Evolutionary conservation across 805 yeast species (phyloP).

Genomic region (Isabelozyma pseudorhagii): DNA sequence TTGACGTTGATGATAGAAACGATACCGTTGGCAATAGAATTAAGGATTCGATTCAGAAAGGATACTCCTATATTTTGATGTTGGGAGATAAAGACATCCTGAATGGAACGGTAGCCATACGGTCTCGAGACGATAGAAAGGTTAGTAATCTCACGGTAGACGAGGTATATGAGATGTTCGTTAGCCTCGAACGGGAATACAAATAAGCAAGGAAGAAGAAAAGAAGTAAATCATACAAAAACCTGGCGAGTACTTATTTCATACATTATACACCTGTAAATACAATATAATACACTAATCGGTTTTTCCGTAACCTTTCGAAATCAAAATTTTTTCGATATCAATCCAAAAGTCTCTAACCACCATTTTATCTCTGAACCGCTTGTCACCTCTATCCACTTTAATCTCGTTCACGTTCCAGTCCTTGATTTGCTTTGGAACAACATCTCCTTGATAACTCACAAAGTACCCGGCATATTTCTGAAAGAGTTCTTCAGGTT

Average conservation of each 20-base stretch:
- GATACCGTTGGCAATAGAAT: constrained; percentile 81
- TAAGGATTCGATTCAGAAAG: constrained; percentile 70
- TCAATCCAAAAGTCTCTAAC: constrained; percentile 83
- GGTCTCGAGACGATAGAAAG: constrained; percentile 52
- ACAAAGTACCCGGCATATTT: constrained; percentile 80
- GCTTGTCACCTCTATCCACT: constrained; percentile 69
- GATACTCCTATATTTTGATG: constrained; percentile 77
- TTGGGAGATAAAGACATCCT: constrained; percentile 84
- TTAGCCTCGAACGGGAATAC: constrained; percentile 52
- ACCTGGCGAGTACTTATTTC: background rate
- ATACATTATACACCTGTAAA: background rate
- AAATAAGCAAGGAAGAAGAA: constrained; percentile 9
- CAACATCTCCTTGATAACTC: constrained; percentile 71
- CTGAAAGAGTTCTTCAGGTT: constrained; percentile 78
- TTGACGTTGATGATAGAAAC: constrained; percentile 70
- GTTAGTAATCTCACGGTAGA: constrained; percentile 43
- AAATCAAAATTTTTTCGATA: constrained; percentile 68
- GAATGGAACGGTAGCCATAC: constrained; percentile 56
- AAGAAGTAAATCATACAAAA: background rate
- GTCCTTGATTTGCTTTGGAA: constrained; percentile 70
- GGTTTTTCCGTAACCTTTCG: constrained; percentile 52
- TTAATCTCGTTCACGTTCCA: constrained; percentile 87
- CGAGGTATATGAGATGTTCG: constrained; percentile 53
- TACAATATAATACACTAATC: constrained; percentile 3
- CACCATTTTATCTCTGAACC: constrained; percentile 88